These are phyloP conservation scores for Kurtzmaniella quercitrusa DNA, from an alignment of 1,139 yeast genomes.

Conservation along the genomic window DNA sequence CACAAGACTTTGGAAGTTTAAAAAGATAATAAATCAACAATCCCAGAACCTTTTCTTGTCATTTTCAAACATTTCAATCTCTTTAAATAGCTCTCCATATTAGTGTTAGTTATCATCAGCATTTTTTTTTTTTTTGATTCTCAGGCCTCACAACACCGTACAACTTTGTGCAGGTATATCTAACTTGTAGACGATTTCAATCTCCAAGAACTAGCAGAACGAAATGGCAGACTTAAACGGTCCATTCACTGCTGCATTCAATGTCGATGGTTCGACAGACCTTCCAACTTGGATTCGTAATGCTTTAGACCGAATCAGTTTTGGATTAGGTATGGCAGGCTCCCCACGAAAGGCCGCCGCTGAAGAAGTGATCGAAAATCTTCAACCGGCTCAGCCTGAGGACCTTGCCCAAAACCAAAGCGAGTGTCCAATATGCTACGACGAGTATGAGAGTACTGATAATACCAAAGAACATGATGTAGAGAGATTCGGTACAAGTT, in stretches of 20 bases:
- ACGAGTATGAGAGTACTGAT: conserved; percentile 21
- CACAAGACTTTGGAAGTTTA: too few relatives aligned
- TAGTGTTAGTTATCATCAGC: too few relatives aligned
- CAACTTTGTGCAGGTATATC: neutral
- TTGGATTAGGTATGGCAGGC: conserved; percentile 19
- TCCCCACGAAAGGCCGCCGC: conserved; percentile 30
- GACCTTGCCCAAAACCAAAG: conserved; percentile 18
- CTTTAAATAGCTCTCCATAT: too few relatives aligned
- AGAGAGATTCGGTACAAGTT: conserved; percentile 10
- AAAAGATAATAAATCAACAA: too few relatives aligned
- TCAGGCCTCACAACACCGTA: neutral
- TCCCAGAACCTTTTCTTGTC: too few relatives aligned
- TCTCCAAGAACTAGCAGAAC: too few relatives aligned
- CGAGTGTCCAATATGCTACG: conserved; percentile 46
- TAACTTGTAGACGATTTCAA: too few relatives aligned
- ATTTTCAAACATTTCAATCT: too few relatives aligned
- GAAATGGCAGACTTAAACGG: neutral
- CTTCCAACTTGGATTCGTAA: conserved; percentile 40
- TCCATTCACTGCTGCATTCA: neutral
- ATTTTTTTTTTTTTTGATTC: too few relatives aligned
- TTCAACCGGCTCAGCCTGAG: conserved; percentile 18
- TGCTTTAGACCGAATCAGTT: conserved; percentile 29
- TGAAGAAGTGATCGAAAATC: conserved; percentile 34
- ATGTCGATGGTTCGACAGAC: conserved; percentile 7
- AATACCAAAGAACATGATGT: conserved; percentile 1